These are phyloP conservation scores for Murraya koenigii DNA, from an alignment of 345 rosid genomes.

Conservation along the genomic window DNA sequence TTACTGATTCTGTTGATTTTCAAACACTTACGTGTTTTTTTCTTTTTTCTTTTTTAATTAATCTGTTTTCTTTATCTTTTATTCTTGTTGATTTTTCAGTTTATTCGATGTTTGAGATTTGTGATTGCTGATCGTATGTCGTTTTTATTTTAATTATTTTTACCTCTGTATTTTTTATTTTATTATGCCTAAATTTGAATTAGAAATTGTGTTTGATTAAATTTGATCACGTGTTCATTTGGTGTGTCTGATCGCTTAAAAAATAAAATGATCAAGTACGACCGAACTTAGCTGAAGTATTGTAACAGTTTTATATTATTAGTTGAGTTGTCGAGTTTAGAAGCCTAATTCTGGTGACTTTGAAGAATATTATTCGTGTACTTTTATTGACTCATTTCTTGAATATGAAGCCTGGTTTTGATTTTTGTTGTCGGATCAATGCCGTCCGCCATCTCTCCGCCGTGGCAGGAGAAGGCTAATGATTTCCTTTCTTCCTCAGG, in stretches of 20 bases:
- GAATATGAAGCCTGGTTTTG: neutral
- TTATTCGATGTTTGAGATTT: neutral
- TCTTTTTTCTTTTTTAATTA: neutral
- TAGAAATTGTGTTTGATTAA: neutral
- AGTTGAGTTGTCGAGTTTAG: neutral
- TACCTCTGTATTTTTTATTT: neutral
- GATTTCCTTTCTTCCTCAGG: conserved; percentile 93
- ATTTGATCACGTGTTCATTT: neutral
- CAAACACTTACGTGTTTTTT: neutral
- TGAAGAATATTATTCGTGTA: too few relatives aligned
- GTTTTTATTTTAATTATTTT: neutral
- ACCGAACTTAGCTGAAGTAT: neutral
- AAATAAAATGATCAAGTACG: neutral
- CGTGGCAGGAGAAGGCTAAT: conserved; percentile 83
- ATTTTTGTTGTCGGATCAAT: conserved; percentile 37
- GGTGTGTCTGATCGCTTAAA: too few relatives aligned
- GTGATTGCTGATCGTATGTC: neutral
- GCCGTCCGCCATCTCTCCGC: conserved; percentile 75
- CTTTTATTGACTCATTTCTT: neutral
- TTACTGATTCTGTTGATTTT: neutral
- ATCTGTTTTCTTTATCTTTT: neutral
- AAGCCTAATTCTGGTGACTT: neutral
- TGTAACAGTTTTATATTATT: neutral
- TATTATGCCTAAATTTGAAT: neutral
- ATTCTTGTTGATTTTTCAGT: neutral